These are phyloP conservation scores for Bassia scoparia DNA, from an alignment of 148 eudicot genomes.

Conservation along the genomic window DNA sequence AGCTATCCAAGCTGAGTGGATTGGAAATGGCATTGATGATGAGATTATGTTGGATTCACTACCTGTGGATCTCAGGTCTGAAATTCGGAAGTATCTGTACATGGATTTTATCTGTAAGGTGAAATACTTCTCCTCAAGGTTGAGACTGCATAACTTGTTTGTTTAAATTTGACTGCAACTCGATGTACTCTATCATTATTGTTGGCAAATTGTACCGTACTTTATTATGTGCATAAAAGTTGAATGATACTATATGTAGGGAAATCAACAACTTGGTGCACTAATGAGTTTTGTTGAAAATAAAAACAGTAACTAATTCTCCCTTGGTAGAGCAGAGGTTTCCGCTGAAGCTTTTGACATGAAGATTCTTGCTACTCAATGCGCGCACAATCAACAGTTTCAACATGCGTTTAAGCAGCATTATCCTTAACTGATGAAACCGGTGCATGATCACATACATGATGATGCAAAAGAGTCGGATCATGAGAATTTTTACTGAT, in stretches of 20 bases:
- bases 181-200: no score
- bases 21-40: not conserved
- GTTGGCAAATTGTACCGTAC: no score
- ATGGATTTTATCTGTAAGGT: constrained; percentile 7
- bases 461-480: not conserved
- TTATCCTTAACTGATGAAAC: not conserved
- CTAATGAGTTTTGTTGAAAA: no score
- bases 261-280: no score
- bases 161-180: no score
- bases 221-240: no score
- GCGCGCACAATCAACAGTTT: constrained; percentile 13
- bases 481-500: no score
- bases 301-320: no score
- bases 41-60: constrained; percentile 9
- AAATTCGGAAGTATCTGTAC: constrained; percentile 7
- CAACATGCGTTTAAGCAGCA: constrained; percentile 19
- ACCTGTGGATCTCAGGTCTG: constrained; percentile 5
- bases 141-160: no score
- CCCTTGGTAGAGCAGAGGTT: no score
- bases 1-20: constrained; percentile 15
- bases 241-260: no score
- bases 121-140: not conserved
- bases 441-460: not conserved
- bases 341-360: constrained; percentile 8
- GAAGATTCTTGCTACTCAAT: constrained; percentile 17